Percentiles rank a stretch among this genome's conserved stretches.
phyloP scores from a whole-genome alignment of 352 stramenopile genomes.

The Phytophthora megakarya region DNA sequence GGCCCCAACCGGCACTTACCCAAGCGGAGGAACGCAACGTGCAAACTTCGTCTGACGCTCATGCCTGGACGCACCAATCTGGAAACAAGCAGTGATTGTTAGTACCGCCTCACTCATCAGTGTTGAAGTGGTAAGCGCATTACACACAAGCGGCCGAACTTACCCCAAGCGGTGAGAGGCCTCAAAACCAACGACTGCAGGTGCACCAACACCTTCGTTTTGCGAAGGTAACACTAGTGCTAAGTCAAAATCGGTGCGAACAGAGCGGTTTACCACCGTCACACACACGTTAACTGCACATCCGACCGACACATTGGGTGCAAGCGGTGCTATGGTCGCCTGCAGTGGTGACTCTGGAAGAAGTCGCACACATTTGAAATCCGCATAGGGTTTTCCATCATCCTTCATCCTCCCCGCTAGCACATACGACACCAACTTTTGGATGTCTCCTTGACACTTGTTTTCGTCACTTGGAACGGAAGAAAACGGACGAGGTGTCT shows the following conservation, averaged over 20 bases:
- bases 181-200: conserved; percentile 61
- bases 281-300: conserved; percentile 42
- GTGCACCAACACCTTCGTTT: background rate
- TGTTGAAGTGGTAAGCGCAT: conserved; percentile 7
- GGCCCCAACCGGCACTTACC: conserved; percentile 51
- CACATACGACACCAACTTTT: conserved; percentile 27
- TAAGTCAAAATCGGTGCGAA: conserved; percentile 60
- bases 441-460: conserved; percentile 1
- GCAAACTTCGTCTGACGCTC: conserved; percentile 66
- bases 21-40: conserved; percentile 53
- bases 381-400: conserved; percentile 17
- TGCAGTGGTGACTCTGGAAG: conserved; percentile 49
- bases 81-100: conserved; percentile 13
- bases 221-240: conserved; percentile 52
- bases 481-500: conserved; percentile 15
- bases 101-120: conserved; percentile 6
- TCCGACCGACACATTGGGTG: conserved; percentile 21
- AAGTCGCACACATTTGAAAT: conserved; percentile 42
- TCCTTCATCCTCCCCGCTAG: conserved; percentile 10
- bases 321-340: conserved; percentile 46
- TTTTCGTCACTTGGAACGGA: conserved; percentile 24
- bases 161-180: conserved; percentile 73
- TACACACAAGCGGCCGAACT: conserved; percentile 17
- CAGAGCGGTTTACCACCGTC: conserved; percentile 59
- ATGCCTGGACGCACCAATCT: conserved; percentile 52